Base-by-base conservation (phyloP, 2,329 filamentous ascomycete species). In the Ceratocystis variospora region DNA sequence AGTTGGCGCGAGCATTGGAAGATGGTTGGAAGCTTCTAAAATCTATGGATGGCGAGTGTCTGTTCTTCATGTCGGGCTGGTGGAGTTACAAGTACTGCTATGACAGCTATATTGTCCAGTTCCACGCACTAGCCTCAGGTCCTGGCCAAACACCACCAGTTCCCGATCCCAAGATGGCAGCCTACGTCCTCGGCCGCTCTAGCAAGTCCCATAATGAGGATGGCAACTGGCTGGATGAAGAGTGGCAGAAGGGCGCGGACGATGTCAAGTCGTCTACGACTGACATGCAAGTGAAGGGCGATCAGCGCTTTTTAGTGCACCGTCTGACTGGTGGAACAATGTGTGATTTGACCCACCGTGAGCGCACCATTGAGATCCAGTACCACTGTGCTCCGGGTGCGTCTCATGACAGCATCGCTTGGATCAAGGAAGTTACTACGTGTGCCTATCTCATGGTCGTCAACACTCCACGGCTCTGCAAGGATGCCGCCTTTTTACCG, bases 51-150 rank as follows among this genome's bases (percentile, higher is more conserved):
- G 88, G 86, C 2, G 82, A 83, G 63, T 96, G 92, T 75, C 83
- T 96, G 69, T 96, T 93, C 77, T 84, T 80, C 70, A 78, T 91
- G 70, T 88, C 86, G 0, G 92, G 92, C 0, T 96, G 92, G 92
- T 96, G 92, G 92, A 94, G 88, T 73, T 96, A 96, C 76, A 88
- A 87, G 71, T 96, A 96, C 75, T 96, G 92, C 79, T 94, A 96
- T 77, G 89, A 89, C 73, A 82, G 87, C 69, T 85, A 93, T 69
- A 87, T 96, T 69, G 88, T 89, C 72, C 92, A 96, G 75, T 96
- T 95, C 76, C 92, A 96, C 74, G 90, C 90, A 57, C 77, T 93
- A 68, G 83, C 90, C 0, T 84, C 85, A 1, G 76, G 76, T 19
- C 81, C 84, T 57, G 85, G 86, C 68, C 86, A 86, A 2, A 83